Evolutionary conservation across 2,329 filamentous ascomycete genomes (phyloP), one percentile per base, ranked within the genome.

Genomic region (Alternaria sp.): DNA sequence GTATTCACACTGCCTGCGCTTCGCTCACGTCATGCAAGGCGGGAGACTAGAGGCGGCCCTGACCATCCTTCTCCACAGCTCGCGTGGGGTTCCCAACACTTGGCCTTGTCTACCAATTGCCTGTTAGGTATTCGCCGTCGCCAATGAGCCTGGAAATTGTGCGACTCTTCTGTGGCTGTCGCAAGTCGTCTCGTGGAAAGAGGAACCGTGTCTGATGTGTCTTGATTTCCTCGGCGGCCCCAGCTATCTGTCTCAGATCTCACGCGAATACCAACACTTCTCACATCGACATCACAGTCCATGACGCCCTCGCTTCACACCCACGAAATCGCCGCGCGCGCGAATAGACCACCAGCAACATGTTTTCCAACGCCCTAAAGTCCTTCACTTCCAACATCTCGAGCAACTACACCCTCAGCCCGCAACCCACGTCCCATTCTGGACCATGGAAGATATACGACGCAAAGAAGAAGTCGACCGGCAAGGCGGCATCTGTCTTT

Each of bases 361-460:
- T 98, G 94, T 97, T 97, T 81, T 92, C 93, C 75, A 94, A 74
- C 67, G 71, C 93, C 67, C 86, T 98, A 77, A 98, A 98, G 81
- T 96, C 94, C 65, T 94, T 98, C 78, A 90, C 89, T 66, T 94
- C 91, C 62, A 97, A 97, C 81, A 98, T 99, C 81, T 89, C 89
- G 61, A 89, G 91, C 75, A 96, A 97, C 81, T 99, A 99, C 81
- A 88, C 91, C 69, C 85, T 98, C 67, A 90, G 92, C 22, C 85
- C 89, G 26, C 88, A 87, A 61, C 87, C 91, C 11, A 90, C 88
- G n/a, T 91, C 93, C 52, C 88, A 88, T 53, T 92, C 94, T 16
- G 95, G 95, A 18, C 92, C 94, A 59, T 99, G 95, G 95, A 96
- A 93, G 82, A 95, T 99, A 73, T 94, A 94, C 85, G 94, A 97